Conservation (phyloP, 2,329 filamentous ascomycete genomes). For the Keithomyces neogunnii region DNA sequence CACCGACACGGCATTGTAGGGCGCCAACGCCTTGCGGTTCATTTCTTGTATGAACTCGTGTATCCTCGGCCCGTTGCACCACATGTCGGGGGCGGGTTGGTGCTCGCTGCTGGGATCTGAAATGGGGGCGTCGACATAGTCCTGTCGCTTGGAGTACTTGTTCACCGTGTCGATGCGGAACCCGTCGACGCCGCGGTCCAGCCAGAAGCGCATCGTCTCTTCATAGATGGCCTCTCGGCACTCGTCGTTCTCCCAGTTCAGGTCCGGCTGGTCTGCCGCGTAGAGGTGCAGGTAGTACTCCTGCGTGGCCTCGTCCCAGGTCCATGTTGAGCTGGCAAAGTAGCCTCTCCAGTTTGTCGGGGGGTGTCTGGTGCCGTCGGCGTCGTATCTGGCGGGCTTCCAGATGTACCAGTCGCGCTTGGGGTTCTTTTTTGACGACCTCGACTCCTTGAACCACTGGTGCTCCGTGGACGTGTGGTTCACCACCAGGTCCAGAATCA, state of each 20-base stretch:
- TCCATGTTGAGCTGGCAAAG: slow-evolving; percentile 42
- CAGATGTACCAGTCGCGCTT: slow-evolving; percentile 61
- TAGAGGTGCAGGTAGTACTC: slow-evolving; percentile 56
- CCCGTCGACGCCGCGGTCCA: slow-evolving; percentile 56
- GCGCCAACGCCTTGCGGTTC: slow-evolving; percentile 40
- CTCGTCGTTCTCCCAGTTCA: slow-evolving; percentile 66
- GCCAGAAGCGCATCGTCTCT: slow-evolving; percentile 62
- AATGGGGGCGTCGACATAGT: slow-evolving; percentile 44
- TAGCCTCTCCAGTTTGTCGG: slow-evolving; percentile 49
- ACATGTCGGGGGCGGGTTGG: slow-evolving; percentile 40
- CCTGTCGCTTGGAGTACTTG: slow-evolving; percentile 53
- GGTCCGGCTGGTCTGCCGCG: slow-evolving; percentile 60
- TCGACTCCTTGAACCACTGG: slow-evolving; percentile 48
- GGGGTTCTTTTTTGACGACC: slow-evolving; percentile 37
- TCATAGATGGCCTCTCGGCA: slow-evolving; percentile 61
- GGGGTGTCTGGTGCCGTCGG: slow-evolving; percentile 43
- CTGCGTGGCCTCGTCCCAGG: slow-evolving; percentile 39
- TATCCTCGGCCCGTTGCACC: slow-evolving; percentile 53
- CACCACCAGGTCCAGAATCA: slow-evolving; percentile 65
- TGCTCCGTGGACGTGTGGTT: slow-evolving; percentile 57
- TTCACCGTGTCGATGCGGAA: slow-evolving; percentile 64
- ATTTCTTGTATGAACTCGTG: slow-evolving; percentile 55
- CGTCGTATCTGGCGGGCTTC: slow-evolving; percentile 46
- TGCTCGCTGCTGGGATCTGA: slow-evolving; percentile 27
- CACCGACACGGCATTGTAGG: slow-evolving; percentile 51